Evolutionary conservation across 2,329 filamentous ascomycete genomes (phyloP).

Genomic region (Fusarium gaditjirri): DNA sequence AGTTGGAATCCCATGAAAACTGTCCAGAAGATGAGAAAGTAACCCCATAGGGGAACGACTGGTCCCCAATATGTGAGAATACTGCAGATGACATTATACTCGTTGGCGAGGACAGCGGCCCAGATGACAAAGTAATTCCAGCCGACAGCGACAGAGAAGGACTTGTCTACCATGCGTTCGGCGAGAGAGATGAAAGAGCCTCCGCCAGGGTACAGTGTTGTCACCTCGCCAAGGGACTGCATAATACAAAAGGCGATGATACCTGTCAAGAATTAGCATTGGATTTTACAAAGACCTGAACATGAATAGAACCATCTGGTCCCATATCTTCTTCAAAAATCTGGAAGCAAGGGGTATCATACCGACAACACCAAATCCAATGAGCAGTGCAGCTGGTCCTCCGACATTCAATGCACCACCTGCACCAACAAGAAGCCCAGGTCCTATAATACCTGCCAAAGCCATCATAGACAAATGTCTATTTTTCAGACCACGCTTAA

Average conservation of each 20-base stretch:
- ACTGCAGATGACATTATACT: slow-evolving; percentile 75
- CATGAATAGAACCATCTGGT: background rate
- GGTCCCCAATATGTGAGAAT: slow-evolving; percentile 75
- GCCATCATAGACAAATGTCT: slow-evolving; percentile 75
- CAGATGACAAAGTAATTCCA: slow-evolving; percentile 80
- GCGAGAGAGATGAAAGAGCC: slow-evolving; percentile 78
- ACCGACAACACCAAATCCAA: slow-evolving; percentile 77
- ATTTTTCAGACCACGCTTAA: slow-evolving; percentile 76
- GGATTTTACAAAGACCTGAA: background rate
- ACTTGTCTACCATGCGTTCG: slow-evolving; percentile 76
- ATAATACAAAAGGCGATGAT: slow-evolving; percentile 75
- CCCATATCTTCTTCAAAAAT: background rate
- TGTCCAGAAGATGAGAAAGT: slow-evolving; percentile 80
- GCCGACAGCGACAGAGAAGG: slow-evolving; percentile 74
- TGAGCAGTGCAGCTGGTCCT: slow-evolving; percentile 76
- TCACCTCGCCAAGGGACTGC: slow-evolving; percentile 80
- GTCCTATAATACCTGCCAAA: slow-evolving; percentile 71
- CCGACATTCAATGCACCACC: slow-evolving; percentile 75
- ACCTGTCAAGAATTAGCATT: slow-evolving; percentile 44
- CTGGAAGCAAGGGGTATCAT: background rate
- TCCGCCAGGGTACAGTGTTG: slow-evolving; percentile 76
- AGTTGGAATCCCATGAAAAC: slow-evolving; percentile 75
- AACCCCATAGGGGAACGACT: slow-evolving; percentile 71
- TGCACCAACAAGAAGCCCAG: slow-evolving; percentile 77
- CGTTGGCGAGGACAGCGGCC: slow-evolving; percentile 73